Conservation (phyloP, 176 grass and related monocot genomes). For the Bolboschoenus planiculmis region DNA sequence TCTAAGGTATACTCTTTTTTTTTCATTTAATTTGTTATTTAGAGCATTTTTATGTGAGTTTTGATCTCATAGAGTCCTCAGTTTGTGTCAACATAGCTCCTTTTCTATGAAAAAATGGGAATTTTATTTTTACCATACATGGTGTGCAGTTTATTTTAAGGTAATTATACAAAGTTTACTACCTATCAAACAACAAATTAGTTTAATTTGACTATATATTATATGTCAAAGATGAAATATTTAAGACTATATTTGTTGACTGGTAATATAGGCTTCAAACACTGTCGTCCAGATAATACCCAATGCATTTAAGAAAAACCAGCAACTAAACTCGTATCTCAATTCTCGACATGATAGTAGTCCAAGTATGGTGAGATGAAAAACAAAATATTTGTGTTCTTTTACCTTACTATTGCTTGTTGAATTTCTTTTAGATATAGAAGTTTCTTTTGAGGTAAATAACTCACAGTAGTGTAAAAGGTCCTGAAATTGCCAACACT, state of each 20-base stretch:
- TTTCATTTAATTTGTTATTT: not conserved
- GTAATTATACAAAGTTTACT: not conserved
- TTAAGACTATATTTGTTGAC: not conserved
- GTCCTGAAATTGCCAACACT: not conserved
- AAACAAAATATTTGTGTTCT: not conserved
- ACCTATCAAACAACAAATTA: not conserved
- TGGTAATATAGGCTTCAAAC: not conserved
- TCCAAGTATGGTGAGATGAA: not conserved
- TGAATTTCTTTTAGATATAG: not conserved
- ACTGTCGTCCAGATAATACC: not conserved
- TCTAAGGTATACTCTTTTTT: constrained; percentile 37
- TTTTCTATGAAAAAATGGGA: not conserved
- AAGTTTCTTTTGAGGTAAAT: not conserved
- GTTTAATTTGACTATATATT: not conserved
- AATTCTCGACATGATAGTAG: not conserved
- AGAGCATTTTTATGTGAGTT: not conserved
- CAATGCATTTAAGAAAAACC: not conserved
- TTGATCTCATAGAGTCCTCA: not conserved
- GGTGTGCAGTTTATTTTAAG: not conserved
- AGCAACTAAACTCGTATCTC: not conserved
- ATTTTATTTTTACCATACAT: not conserved
- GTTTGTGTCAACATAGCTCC: not conserved
- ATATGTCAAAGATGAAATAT: not conserved
- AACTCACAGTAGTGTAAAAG: not conserved
- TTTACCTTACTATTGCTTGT: not conserved